Evolutionary conservation across 1,139 yeast genomes (phyloP), one percentile per base, ranked within the genome.

Genomic region (Scheffersomyces stambukii): DNA sequence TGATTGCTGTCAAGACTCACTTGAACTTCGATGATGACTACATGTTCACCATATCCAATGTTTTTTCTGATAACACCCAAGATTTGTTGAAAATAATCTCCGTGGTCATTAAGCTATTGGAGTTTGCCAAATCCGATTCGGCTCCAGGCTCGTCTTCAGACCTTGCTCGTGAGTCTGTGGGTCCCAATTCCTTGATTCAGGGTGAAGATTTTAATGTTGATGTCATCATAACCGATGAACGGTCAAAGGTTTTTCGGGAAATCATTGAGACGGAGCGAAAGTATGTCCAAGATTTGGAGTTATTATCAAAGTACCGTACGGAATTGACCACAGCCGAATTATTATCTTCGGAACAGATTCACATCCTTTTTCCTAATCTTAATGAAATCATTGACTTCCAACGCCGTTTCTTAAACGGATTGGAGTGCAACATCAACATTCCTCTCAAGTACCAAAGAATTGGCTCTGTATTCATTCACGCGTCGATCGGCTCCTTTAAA

Each of bases 381-480:
- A 73, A 75, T 37, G 88, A 81, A 39, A 77, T 91, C 24, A 74
- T 91, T 27, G 98, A 91, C 57, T 88, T 89, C 53, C 98, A 93
- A 61, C 74, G 97, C 48, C 70, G 96, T 42, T 81, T 91, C 36
- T 61, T 91, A 33, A 78, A 85, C 28, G 95, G 96, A 0, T 60
- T 89, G 36, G 99, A 91, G 58, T 84, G 91, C 47, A 89, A 89
- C 55, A 79, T 88, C 5, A 67, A 77, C 25, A 81, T 83, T 6
- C 84, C 89, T 4, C 72, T 78, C 16, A 73, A 75, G 38, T 77
- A 78, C 45, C 96, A 89, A 53, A 70, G 96, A 36, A 76, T 89
- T 29, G 98, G 98, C 1, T 81, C 93, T 3, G 71, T 89, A 2
- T 91, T 91, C 53, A 69, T 84, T 38, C 81, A 82, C 66, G 83